Conservation (phyloP, 345 rosid species). For the Psidium friedrichsthalianum region DNA sequence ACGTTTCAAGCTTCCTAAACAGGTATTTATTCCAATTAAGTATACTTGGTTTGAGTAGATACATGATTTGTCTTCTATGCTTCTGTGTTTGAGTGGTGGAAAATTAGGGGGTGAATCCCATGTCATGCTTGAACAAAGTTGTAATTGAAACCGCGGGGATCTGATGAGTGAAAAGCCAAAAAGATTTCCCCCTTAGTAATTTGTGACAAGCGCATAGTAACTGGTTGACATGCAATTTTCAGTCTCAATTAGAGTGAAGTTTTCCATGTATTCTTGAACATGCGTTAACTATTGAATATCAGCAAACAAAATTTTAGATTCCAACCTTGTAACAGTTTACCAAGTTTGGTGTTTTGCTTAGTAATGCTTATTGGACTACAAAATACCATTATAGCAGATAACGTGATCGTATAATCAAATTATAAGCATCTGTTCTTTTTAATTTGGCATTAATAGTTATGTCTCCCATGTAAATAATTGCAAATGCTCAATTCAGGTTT, state of each 20-base stretch:
- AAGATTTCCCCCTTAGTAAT: neutral
- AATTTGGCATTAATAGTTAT: no score
- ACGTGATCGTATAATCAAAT: neutral
- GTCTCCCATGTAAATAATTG: neutral
- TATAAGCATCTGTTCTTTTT: neutral
- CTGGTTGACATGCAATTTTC: neutral
- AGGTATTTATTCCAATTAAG: conserved; percentile 22
- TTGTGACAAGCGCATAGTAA: neutral
- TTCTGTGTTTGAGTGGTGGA: neutral
- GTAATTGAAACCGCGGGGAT: neutral
- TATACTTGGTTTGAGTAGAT: neutral
- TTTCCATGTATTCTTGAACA: neutral
- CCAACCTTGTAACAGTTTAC: neutral
- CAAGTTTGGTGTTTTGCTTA: no score
- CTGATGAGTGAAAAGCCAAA: neutral
- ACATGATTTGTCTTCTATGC: neutral
- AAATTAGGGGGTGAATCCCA: neutral
- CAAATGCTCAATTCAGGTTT: conserved; percentile 25
- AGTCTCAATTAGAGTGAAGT: neutral
- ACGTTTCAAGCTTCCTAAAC: conserved; percentile 62
- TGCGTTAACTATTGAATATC: neutral
- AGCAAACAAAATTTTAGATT: neutral
- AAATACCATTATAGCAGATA: neutral
- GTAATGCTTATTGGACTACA: neutral
- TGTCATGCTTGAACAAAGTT: neutral